Percentiles rank a stretch among this genome's conserved stretches.
Evolutionary conservation across 1,139 yeast genomes (phyloP).

Genomic region (Suhomyces terraborum): DNA sequence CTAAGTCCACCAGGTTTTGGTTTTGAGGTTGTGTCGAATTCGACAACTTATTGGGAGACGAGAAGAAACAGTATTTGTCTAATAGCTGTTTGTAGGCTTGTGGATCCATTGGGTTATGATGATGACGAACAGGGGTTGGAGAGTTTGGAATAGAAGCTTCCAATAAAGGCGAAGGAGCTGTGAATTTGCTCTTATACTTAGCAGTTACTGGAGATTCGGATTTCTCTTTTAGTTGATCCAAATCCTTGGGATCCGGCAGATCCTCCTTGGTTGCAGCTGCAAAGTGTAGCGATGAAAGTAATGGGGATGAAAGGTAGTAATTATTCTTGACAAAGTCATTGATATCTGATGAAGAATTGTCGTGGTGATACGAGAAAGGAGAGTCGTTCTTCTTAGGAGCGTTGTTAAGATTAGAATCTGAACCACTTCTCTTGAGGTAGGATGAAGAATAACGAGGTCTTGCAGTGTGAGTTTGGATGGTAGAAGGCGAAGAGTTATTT

Average conservation of each 20-base stretch:
- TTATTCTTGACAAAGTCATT: constrained; percentile 41
- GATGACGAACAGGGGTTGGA: not conserved
- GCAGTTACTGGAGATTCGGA: constrained; percentile 12
- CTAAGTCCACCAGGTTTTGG: not conserved
- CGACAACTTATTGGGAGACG: constrained; percentile 16
- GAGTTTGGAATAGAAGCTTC: not conserved
- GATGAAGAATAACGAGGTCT: constrained; percentile 45
- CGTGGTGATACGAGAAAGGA: constrained; percentile 14
- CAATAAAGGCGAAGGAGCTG: constrained; percentile 1
- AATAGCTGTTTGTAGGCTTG: constrained; percentile 67
- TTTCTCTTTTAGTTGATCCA: not conserved
- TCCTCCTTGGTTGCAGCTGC: constrained; percentile 4
- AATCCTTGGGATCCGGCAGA: constrained; percentile 1
- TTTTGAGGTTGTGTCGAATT: not conserved
- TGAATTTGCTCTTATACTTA: constrained; percentile 12
- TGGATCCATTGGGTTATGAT: constrained; percentile 43
- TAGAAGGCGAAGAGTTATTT: not conserved
- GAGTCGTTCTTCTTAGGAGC: constrained; percentile 4
- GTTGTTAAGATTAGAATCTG: constrained; percentile 32
- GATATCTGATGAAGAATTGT: constrained; percentile 22
- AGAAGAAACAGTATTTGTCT: constrained; percentile 70
- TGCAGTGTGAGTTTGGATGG: constrained; percentile 20
- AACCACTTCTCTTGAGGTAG: constrained; percentile 38
- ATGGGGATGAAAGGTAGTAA: constrained; percentile 43
- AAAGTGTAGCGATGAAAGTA: constrained; percentile 27